These are phyloP conservation scores for Xylariaceae sp. DNA, from an alignment of 2,329 filamentous ascomycete genomes.

Conservation along the genomic window DNA sequence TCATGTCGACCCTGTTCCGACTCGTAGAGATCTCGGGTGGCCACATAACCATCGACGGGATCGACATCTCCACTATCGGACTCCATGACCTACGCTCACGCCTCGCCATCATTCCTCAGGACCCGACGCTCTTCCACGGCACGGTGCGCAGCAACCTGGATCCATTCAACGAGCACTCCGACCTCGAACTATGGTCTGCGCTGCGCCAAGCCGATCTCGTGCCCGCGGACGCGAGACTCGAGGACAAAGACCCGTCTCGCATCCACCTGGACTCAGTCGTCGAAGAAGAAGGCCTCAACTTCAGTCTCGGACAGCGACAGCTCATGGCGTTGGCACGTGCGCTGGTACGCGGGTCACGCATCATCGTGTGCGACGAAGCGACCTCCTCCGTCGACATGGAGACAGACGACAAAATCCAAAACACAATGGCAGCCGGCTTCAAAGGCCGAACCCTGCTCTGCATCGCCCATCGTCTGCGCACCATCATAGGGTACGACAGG, in stretches of 20 bases:
- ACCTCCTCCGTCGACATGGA: slow-evolving; percentile 93
- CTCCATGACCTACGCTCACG: slow-evolving; percentile 73
- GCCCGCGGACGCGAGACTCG: slow-evolving; percentile 46
- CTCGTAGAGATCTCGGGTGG: slow-evolving; percentile 65
- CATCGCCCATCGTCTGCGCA: slow-evolving; percentile 88
- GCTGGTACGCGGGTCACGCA: slow-evolving; percentile 80
- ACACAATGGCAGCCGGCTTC: slow-evolving; percentile 82
- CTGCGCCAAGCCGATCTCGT: slow-evolving; percentile 75
- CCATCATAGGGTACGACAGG: slow-evolving; percentile 90
- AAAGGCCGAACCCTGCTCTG: slow-evolving; percentile 83
- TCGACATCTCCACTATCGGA: slow-evolving; percentile 70
- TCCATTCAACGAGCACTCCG: slow-evolving; percentile 74
- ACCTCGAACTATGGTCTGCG: slow-evolving; percentile 75
- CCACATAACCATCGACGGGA: slow-evolving; percentile 62
- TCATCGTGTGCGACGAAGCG: slow-evolving; percentile 96
- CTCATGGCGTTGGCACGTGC: slow-evolving; percentile 92
- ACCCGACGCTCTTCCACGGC: slow-evolving; percentile 78
- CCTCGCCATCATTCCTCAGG: slow-evolving; percentile 80
- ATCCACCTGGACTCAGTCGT: slow-evolving; percentile 82
- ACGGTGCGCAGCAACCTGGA: slow-evolving; percentile 79
- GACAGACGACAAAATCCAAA: slow-evolving; percentile 92
- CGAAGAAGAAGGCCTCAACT: slow-evolving; percentile 94
- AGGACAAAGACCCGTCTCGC: slow-evolving; percentile 42
- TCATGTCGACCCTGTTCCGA: slow-evolving; percentile 80
- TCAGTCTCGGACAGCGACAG: slow-evolving; percentile 91